Conservation (phyloP, 768 basidiomycete species). For the Mycena pura region DNA sequence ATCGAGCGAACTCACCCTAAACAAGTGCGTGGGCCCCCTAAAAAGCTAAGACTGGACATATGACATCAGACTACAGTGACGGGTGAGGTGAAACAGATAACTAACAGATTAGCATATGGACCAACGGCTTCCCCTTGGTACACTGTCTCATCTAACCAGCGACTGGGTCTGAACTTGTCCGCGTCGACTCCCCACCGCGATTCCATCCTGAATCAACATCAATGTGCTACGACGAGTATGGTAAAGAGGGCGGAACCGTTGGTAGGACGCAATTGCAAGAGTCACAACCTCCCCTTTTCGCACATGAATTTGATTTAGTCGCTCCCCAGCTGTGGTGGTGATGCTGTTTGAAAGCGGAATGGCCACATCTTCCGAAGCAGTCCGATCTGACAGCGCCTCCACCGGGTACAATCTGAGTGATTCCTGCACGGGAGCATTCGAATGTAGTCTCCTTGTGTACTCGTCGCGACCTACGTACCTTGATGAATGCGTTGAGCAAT, state of each 20-base stretch:
- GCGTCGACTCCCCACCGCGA: constrained; percentile 18
- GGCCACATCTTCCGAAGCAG: not conserved
- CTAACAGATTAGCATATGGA: constrained; percentile 17
- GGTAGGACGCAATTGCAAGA: not conserved
- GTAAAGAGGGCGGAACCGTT: too few relatives aligned
- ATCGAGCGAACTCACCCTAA: constrained; percentile 6
- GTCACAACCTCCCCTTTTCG: constrained; percentile 17
- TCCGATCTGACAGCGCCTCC: not conserved
- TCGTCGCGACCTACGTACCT: too few relatives aligned
- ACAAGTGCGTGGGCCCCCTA: constrained; percentile 10
- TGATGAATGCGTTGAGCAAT: constrained; percentile 4
- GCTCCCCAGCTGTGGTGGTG: not conserved
- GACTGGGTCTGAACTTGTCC: constrained; percentile 7
- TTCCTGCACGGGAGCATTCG: too few relatives aligned
- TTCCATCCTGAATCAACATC: too few relatives aligned
- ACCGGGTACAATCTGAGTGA: constrained; percentile 18
- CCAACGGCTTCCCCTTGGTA: constrained; percentile 12
- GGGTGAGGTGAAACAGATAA: not conserved
- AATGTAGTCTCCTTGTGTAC: too few relatives aligned
- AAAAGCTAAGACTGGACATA: constrained; percentile 14
- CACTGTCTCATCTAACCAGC: constrained; percentile 6
- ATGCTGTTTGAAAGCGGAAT: constrained; percentile 2
- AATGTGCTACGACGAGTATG: too few relatives aligned
- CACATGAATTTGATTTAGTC: not conserved
- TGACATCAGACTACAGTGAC: too few relatives aligned